Percentiles rank a stretch among this genome's conserved stretches.
phyloP scores from a whole-genome alignment of 2,329 filamentous ascomycete species.

The Drechslera avenae region DNA sequence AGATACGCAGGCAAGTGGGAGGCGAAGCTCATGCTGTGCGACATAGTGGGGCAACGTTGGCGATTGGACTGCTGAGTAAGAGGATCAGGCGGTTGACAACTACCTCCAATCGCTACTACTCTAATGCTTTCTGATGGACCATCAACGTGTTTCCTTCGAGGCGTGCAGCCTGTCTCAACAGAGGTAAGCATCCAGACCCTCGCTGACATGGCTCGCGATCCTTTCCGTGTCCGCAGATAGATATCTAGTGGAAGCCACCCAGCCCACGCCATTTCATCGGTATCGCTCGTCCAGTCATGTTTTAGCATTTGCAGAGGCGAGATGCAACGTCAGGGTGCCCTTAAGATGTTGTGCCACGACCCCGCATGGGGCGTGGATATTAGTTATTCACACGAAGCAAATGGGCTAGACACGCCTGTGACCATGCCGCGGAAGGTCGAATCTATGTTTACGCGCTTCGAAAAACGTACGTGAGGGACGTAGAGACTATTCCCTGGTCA shows the following conservation, averaged over 20 bases:
- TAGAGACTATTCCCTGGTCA: constrained; percentile 14
- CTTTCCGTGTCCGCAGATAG: constrained; percentile 31
- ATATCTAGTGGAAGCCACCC: constrained; percentile 11
- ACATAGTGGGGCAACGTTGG: constrained; percentile 13
- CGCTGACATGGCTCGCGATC: constrained; percentile 8
- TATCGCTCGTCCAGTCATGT: constrained; percentile 23
- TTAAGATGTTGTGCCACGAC: constrained; percentile 20
- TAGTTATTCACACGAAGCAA: constrained; percentile 24
- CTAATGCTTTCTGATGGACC: constrained; percentile 1
- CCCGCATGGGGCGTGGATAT: constrained; percentile 32
- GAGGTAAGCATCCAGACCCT: constrained; percentile 12
- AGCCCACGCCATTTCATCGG: constrained; percentile 25
- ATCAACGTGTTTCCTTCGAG: constrained; percentile 1
- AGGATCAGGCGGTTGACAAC: constrained; percentile 9
- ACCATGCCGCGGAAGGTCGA: neutral
- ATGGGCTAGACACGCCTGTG: constrained; percentile 9
- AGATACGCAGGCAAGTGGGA: constrained; percentile 16
- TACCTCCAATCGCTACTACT: constrained; percentile 6
- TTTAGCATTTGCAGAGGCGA: constrained; percentile 15
- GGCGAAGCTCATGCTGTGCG: constrained; percentile 9
- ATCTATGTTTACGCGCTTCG: constrained; percentile 17
- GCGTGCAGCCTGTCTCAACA: constrained; percentile 20
- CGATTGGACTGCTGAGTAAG: constrained; percentile 27
- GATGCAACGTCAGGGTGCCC: constrained; percentile 17
- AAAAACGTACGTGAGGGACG: constrained; percentile 15